Conservation (phyloP, 345 rosid genomes). For the Erysimum cheiranthoides region DNA sequence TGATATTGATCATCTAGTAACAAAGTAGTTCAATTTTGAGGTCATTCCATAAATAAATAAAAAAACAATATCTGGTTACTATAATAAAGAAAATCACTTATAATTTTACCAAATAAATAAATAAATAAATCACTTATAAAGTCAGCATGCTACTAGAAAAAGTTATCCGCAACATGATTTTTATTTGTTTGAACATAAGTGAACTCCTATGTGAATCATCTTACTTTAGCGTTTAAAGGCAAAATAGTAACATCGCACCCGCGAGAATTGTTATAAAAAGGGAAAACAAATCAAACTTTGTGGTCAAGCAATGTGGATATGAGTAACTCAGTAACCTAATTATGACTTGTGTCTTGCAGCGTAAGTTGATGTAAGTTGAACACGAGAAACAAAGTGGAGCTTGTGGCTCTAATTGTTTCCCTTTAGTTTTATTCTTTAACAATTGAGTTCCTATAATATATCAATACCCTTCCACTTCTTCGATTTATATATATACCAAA, state of each 20-base stretch:
- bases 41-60: neutral
- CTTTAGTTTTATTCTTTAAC: constrained; percentile 17
- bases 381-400: constrained; percentile 12
- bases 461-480: constrained; percentile 21
- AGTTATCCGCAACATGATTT: constrained; percentile 11
- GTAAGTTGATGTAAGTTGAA: constrained; percentile 44
- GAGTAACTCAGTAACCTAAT: constrained; percentile 45
- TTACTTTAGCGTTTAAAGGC: constrained; percentile 16
- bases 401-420: constrained; percentile 32
- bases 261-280: constrained; percentile 13
- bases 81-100: neutral
- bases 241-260: constrained; percentile 42
- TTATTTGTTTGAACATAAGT: neutral
- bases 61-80: neutral
- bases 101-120: neutral
- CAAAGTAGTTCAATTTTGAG: neutral
- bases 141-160: constrained; percentile 31
- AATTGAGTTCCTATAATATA: neutral
- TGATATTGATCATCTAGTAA: neutral
- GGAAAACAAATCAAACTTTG: constrained; percentile 46
- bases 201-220: constrained; percentile 22
- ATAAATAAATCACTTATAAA: neutral
- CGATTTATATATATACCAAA: neutral
- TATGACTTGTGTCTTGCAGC: constrained; percentile 46
- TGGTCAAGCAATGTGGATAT: constrained; percentile 43